phyloP scores from a whole-genome alignment of 352 stramenopile genomes.

The Phytophthora vignae region DNA sequence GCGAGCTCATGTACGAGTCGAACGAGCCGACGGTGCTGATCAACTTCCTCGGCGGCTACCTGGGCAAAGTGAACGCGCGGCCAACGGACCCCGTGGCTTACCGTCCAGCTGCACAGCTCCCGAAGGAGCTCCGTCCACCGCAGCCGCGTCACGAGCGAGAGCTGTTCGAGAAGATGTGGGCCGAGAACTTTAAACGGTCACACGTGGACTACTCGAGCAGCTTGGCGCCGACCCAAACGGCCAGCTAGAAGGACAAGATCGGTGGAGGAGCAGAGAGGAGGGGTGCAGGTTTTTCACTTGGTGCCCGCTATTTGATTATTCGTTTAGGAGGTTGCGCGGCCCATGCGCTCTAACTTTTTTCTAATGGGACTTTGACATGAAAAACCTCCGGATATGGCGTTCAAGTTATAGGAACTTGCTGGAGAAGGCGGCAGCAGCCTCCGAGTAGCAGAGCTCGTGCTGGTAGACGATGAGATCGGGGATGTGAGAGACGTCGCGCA shows the following conservation, averaged over 20 bases:
- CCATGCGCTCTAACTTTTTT: constrained; percentile 28
- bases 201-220: constrained; percentile 70
- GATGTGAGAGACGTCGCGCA: constrained; percentile 81
- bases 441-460: constrained; percentile 59
- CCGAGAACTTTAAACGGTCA: constrained; percentile 96
- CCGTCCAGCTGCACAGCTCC: constrained; percentile 77
- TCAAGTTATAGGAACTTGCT: constrained; percentile 14
- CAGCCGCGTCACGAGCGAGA: constrained; percentile 95
- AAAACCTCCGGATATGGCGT: constrained; percentile 9
- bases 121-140: constrained; percentile 90
- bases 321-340: constrained; percentile 27
- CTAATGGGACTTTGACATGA: constrained; percentile 30
- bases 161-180: constrained; percentile 97
- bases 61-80: constrained; percentile 82
- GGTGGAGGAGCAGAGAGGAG: constrained; percentile 20
- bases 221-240: constrained; percentile 17
- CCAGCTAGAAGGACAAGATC: constrained; percentile 28
- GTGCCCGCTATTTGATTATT: constrained; percentile 43
- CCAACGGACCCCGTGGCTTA: constrained; percentile 69
- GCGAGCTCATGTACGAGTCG: constrained; percentile 91
- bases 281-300: constrained; percentile 5
- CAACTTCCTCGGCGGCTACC: constrained; percentile 83
- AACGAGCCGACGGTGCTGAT: constrained; percentile 76
- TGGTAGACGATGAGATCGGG: constrained; percentile 83
- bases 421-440: constrained; percentile 13